phyloP scores from a whole-genome alignment of 2,329 filamentous ascomycete species.

The Diaporthe sp. region DNA sequence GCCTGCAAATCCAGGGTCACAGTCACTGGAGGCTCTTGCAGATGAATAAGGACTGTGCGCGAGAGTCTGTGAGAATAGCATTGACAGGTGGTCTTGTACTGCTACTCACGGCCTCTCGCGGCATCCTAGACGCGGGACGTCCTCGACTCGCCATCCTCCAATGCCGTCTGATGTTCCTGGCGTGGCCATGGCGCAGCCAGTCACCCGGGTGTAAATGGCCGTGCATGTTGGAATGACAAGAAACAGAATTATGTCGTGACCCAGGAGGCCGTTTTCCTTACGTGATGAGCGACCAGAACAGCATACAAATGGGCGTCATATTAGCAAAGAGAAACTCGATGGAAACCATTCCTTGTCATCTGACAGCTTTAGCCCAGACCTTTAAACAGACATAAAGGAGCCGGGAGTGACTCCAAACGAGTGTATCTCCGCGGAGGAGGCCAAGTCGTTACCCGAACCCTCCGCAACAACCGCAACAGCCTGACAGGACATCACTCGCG shows the following conservation, averaged over 20 bases:
- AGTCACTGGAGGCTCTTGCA: not conserved
- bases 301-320: conserved; percentile 37
- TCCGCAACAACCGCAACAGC: not conserved
- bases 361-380: not conserved
- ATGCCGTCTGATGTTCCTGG: not conserved
- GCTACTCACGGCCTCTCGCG: not conserved
- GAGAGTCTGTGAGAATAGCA: not conserved
- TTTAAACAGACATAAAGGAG: conserved; percentile 21
- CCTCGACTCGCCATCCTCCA: not conserved
- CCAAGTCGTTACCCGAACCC: conserved; percentile 2
- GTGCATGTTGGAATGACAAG: not conserved
- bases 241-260: conserved; percentile 18
- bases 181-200: not conserved
- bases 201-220: not conserved
- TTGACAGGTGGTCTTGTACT: conserved; percentile 5
- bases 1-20: not conserved
- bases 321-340: conserved; percentile 43
- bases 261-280: conserved; percentile 19
- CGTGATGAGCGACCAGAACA: conserved; percentile 20
- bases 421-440: conserved; percentile 29
- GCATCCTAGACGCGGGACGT: not conserved
- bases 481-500: not conserved
- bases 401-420: not conserved
- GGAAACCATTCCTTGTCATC: not conserved
- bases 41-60: not conserved